Conservation (phyloP, 495 filamentous ascomycete genomes). For the Aspergillus ellipticus region DNA sequence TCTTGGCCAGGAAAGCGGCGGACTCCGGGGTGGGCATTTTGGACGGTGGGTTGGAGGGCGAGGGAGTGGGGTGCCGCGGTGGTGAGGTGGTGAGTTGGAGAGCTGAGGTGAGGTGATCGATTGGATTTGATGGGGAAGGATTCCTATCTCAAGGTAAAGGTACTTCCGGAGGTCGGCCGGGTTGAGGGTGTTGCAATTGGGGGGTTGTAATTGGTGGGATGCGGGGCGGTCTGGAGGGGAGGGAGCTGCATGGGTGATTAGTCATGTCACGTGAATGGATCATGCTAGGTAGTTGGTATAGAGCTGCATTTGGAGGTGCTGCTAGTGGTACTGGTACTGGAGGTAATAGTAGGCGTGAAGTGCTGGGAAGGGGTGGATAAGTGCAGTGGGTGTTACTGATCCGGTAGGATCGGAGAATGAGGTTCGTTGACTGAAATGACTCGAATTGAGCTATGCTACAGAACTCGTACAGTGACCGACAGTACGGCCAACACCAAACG, state of each 20-base stretch:
- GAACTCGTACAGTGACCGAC: neutral
- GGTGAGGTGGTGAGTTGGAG: neutral
- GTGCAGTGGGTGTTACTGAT: too few relatives aligned
- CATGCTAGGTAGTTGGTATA: neutral
- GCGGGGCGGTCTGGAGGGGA: conserved; percentile 9
- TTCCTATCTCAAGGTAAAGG: too few relatives aligned
- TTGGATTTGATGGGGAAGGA: too few relatives aligned
- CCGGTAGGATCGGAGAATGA: too few relatives aligned
- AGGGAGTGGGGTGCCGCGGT: conserved; percentile 1
- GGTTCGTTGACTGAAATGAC: too few relatives aligned
- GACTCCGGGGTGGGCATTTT: conserved; percentile 90
- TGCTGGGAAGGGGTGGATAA: too few relatives aligned
- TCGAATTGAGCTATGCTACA: too few relatives aligned
- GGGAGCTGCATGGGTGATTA: neutral
- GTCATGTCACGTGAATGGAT: conserved; percentile 6
- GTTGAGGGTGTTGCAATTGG: conserved; percentile 19
- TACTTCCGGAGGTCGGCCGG: conserved; percentile 6
- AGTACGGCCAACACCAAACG: conserved; percentile 1
- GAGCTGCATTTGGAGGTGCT: too few relatives aligned
- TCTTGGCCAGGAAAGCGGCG: conserved; percentile 84
- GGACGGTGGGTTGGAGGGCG: neutral
- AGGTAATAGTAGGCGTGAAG: too few relatives aligned
- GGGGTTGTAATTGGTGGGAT: conserved; percentile 17
- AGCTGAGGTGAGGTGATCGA: too few relatives aligned
- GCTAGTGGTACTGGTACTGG: too few relatives aligned